These are phyloP conservation scores for Paxillus ammoniavirescens DNA, from an alignment of 768 basidiomycete genomes.

Conservation along the genomic window DNA sequence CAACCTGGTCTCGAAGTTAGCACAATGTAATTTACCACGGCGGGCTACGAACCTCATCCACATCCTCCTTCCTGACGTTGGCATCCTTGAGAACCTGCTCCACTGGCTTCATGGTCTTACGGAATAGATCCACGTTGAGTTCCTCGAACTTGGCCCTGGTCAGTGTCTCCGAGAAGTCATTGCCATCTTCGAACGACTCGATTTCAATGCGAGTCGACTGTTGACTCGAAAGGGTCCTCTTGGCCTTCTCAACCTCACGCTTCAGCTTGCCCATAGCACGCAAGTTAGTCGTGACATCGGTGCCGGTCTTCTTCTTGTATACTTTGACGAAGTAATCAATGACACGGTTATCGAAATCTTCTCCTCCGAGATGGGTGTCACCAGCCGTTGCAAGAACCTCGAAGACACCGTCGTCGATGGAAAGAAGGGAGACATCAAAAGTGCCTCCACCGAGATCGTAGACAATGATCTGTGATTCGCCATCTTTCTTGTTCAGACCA, in stretches of 20 bases:
- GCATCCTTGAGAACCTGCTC: conserved; percentile 99
- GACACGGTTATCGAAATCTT: conserved; percentile 93
- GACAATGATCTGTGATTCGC: conserved; percentile 94
- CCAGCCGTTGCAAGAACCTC: conserved; percentile 90
- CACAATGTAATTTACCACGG: neutral
- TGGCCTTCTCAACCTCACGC: conserved; percentile 92
- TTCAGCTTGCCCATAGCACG: conserved; percentile 89
- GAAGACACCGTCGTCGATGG: conserved; percentile 92
- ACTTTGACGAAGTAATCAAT: conserved; percentile 87
- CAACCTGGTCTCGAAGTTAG: conserved; percentile 44
- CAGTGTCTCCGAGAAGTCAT: conserved; percentile 95
- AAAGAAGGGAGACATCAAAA: conserved; percentile 96
- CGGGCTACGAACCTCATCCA: conserved; percentile 67
- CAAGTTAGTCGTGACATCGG: conserved; percentile 75
- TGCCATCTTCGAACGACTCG: conserved; percentile 93
- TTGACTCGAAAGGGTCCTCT: conserved; percentile 89
- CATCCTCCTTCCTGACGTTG: conserved; percentile 95
- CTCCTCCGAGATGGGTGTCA: conserved; percentile 93
- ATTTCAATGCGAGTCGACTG: conserved; percentile 92
- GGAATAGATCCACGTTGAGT: conserved; percentile 97
- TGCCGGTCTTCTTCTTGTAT: conserved; percentile 92
- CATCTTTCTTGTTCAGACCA: conserved; percentile 94
- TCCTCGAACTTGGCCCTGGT: conserved; percentile 99
- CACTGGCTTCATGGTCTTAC: conserved; percentile 99
- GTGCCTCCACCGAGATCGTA: conserved; percentile 99